phyloP scores from a whole-genome alignment of 2,329 filamentous ascomycete species.

The Zymoseptoria ardabiliae region DNA sequence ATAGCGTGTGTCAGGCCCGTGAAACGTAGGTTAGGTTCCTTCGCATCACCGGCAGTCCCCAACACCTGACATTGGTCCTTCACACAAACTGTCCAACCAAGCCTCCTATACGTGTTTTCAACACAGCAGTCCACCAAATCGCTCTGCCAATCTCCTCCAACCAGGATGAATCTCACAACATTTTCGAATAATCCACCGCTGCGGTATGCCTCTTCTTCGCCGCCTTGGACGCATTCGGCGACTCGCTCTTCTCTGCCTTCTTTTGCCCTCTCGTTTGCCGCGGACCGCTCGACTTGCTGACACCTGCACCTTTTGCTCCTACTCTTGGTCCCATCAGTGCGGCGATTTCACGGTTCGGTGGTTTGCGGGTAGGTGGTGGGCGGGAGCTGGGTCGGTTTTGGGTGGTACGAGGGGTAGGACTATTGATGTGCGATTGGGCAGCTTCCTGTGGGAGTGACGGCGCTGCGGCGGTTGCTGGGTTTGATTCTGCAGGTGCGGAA shows the following conservation, averaged over 20 bases:
- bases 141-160: not conserved
- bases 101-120: not conserved
- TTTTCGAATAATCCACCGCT: not conserved
- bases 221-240: constrained; percentile 8
- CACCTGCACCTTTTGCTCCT: not conserved
- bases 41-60: too few species aligned
- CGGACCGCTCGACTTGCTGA: not conserved
- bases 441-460: not conserved
- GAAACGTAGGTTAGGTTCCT: too few species aligned
- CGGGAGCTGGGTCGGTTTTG: not conserved
- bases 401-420: not conserved
- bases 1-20: not conserved
- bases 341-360: not conserved
- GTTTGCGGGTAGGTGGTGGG: not conserved
- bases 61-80: too few species aligned
- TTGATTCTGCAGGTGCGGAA: not conserved
- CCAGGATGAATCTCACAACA: not conserved
- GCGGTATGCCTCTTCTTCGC: constrained; percentile 12
- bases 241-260: constrained; percentile 3
- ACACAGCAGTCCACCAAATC: not conserved
- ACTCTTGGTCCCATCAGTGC: not conserved
- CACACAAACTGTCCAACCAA: too few species aligned
- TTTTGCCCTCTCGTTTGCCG: constrained; percentile 11
- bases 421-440: not conserved
- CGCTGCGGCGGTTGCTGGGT: not conserved